A percentile compares a stretch with the other conserved stretches of the same genome.
These are phyloP conservation scores for Hypomyces rosellus DNA, from an alignment of 2,329 filamentous ascomycete species.

Conservation along the genomic window DNA sequence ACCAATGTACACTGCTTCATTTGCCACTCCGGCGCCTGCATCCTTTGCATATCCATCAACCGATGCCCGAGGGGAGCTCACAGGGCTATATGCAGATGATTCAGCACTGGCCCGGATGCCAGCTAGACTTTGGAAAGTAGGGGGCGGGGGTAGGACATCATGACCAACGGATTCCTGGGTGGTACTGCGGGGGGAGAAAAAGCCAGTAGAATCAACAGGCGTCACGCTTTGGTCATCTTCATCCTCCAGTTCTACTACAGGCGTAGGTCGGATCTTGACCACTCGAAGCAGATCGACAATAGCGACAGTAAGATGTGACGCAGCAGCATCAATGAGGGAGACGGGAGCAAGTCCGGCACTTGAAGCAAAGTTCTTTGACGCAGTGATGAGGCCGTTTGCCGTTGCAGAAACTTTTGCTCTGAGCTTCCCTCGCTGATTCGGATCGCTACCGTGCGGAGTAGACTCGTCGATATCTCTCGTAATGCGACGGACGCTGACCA, in stretches of 20 bases:
- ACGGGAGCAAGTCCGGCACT: slow-evolving; percentile 83
- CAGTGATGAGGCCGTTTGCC: slow-evolving; percentile 92
- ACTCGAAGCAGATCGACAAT: slow-evolving; percentile 78
- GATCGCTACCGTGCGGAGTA: slow-evolving; percentile 45
- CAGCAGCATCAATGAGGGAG: slow-evolving; percentile 88
- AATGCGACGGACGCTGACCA: slow-evolving; percentile 76
- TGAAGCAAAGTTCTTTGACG: slow-evolving; percentile 82
- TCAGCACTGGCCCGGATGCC: slow-evolving; percentile 54
- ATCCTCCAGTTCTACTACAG: slow-evolving; percentile 68
- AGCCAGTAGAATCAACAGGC: slow-evolving; percentile 61
- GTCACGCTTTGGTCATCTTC: slow-evolving; percentile 63
- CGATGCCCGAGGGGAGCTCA: slow-evolving; percentile 61
- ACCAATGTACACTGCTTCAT: slow-evolving; percentile 29
- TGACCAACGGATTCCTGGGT: slow-evolving; percentile 27
- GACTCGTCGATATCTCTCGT: slow-evolving; percentile 70
- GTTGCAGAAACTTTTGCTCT: slow-evolving; percentile 83
- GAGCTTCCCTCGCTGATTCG: slow-evolving; percentile 57
- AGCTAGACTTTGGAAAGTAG: slow-evolving; percentile 53
- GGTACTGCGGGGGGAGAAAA: slow-evolving; percentile 55
- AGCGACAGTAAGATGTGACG: slow-evolving; percentile 79
- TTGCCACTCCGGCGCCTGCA: slow-evolving; percentile 15
- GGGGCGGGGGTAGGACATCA: slow-evolving; percentile 42
- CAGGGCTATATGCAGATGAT: slow-evolving; percentile 69
- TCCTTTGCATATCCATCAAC: slow-evolving; percentile 34
- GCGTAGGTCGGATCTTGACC: slow-evolving; percentile 77